Evolutionary conservation across 2,329 filamentous ascomycete genomes (phyloP), one percentile per base, ranked within the genome.

Genomic region (Phialophora tarda): DNA sequence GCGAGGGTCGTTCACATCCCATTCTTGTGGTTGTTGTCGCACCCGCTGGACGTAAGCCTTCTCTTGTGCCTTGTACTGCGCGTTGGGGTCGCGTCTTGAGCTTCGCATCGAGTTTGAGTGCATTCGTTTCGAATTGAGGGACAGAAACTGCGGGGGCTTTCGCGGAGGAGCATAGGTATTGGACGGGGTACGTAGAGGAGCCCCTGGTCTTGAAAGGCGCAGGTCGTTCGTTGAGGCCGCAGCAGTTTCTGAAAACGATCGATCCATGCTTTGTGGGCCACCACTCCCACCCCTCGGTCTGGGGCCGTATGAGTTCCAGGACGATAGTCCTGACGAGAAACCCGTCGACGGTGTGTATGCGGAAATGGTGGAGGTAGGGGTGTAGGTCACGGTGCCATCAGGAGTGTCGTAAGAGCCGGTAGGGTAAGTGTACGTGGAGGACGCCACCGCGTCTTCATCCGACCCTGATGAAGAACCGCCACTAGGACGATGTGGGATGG

Each of bases 41-140:
- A 98, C 86, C 73, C 94, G 89, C 78, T 97, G 92, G 38, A 98
- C 90, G 76, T 99, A 99, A 64, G 94, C 94, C 76, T 93, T 92
- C 78, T 98, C 94, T 79, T 98, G 92, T 56, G 91, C 91, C 67
- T 91, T 83, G 76, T 91, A 92, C 72, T 90, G 88, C 60, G 88
- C 88, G 73, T 89, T 89, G 10, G 89, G 89, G 73, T 91, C 90
- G 69, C 84, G 78, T 66, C 86, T 81, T 44, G 82, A 77, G 47
- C 76, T 75, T 69, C 88, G 81, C 68, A 84, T 85, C 2, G 82
- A 78, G 1, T 87, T 88, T 6, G 82, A 87, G 67, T 87, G 83
- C 68, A 84, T 82, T 63, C 83, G 82, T 70, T 81, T 81, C 24
- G 77, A 79, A 64, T 81, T 80, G 10, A 80, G 71, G 26, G 74